phyloP scores from a whole-genome alignment of 169 alveolate genomes.

The Neospora caninum region DNA sequence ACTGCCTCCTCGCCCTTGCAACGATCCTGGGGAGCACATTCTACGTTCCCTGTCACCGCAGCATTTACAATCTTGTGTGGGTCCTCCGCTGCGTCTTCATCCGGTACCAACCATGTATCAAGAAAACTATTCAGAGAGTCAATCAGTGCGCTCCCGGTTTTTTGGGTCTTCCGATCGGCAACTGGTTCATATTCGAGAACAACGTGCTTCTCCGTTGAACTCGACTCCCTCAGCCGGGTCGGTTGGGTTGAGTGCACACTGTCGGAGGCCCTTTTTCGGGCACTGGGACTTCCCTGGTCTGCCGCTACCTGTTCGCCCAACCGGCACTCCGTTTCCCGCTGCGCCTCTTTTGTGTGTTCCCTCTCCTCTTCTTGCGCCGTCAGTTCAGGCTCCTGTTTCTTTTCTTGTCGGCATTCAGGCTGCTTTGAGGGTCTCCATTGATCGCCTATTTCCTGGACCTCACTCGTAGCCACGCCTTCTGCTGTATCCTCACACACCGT shows the following conservation, averaged over 20 bases:
- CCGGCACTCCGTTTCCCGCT: background rate
- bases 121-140: background rate
- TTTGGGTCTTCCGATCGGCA: background rate
- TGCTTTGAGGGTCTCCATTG: too few species aligned
- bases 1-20: background rate
- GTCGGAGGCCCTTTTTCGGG: background rate
- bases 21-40: background rate
- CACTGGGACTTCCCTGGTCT: background rate
- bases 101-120: conserved; percentile 1
- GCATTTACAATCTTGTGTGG: background rate
- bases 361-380: background rate
- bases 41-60: background rate
- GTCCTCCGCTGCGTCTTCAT: background rate
- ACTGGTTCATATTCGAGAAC: conserved; percentile 25
- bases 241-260: background rate
- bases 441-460: too few species aligned
- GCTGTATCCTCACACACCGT: too few species aligned
- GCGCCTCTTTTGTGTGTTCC: background rate
- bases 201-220: conserved; percentile 3
- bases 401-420: background rate
- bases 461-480: too few species aligned
- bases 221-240: background rate
- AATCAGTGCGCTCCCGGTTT: background rate
- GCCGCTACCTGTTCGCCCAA: background rate
- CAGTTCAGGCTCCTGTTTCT: background rate